phyloP scores from a whole-genome alignment of 371 early-diverging fungal genomes.

The Mortierella sp. region DNA sequence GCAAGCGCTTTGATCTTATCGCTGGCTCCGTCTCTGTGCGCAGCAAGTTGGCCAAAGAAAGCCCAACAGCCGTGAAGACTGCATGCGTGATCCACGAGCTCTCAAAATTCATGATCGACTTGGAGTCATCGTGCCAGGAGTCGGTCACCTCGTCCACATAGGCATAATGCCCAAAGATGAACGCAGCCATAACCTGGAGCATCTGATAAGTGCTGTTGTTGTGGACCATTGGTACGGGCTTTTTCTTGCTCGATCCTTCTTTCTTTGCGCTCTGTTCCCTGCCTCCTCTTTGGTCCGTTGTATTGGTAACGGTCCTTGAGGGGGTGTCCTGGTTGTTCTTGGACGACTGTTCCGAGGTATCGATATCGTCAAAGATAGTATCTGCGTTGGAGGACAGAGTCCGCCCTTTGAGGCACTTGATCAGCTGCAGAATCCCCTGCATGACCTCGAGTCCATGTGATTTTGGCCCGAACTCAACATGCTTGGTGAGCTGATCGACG shows the following conservation, averaged over 20 bases:
- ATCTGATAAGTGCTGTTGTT: conserved; percentile 49
- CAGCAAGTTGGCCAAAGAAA: conserved; percentile 30
- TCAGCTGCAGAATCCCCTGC: conserved; percentile 46
- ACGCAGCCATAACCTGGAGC: conserved; percentile 46
- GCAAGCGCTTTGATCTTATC: conserved; percentile 4
- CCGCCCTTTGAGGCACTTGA: conserved; percentile 43
- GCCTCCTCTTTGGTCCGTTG: no score
- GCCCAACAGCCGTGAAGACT: conserved; percentile 34
- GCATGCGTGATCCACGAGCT: conserved; percentile 41
- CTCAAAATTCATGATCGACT: conserved; percentile 53
- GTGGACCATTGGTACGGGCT: conserved; percentile 18
- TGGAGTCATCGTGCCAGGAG: conserved; percentile 44
- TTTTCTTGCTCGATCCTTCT: background rate
- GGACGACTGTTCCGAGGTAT: conserved; percentile 6
- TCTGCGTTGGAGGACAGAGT: conserved; percentile 26
- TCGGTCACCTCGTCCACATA: conserved; percentile 30
- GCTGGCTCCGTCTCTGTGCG: conserved; percentile 33
- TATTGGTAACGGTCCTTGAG: background rate
- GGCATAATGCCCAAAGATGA: conserved; percentile 37
- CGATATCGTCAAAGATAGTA: conserved; percentile 39
- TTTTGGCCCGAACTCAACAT: conserved; percentile 48
- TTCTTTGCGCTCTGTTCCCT: background rate
- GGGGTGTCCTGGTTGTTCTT: conserved; percentile 9
- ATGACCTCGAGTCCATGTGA: conserved; percentile 46
- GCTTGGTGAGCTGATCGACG: conserved; percentile 34